Conservation (phyloP, 352 stramenopile genomes). For the Phytopythium chamaehyphon region DNA sequence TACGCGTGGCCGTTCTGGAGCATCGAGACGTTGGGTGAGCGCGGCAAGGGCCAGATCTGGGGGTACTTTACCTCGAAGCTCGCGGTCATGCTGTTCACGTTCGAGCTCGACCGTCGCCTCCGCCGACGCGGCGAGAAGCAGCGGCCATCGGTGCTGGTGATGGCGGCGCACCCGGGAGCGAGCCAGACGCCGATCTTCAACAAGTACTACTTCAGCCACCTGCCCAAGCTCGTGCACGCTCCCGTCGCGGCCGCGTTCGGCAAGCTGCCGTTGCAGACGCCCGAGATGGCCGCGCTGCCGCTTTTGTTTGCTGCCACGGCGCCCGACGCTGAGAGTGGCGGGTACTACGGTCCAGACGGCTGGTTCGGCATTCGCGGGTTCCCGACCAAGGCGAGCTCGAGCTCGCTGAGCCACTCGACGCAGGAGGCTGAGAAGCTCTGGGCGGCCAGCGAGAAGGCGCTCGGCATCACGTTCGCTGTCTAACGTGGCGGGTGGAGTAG, state of each 20-base stretch:
- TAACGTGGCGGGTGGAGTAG: neutral
- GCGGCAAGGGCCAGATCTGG: slow-evolving; percentile 10
- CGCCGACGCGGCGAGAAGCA: slow-evolving; percentile 13
- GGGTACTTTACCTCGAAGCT: slow-evolving; percentile 27
- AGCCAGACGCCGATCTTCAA: slow-evolving; percentile 21
- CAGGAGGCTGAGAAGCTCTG: slow-evolving; percentile 25
- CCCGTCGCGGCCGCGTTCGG: slow-evolving; percentile 23
- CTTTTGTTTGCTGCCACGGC: slow-evolving; percentile 4
- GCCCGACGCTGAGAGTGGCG: neutral
- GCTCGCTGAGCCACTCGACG: slow-evolving; percentile 18
- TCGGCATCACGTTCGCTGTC: slow-evolving; percentile 17
- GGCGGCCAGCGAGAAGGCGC: slow-evolving; percentile 30
- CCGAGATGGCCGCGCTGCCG: slow-evolving; percentile 25
- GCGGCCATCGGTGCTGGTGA: slow-evolving; percentile 20
- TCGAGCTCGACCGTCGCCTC: slow-evolving; percentile 66
- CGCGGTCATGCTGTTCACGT: slow-evolving; percentile 70
- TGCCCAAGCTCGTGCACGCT: slow-evolving; percentile 23
- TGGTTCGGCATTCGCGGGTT: slow-evolving; percentile 15
- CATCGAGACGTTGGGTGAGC: slow-evolving; percentile 26
- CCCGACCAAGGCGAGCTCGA: slow-evolving; percentile 26
- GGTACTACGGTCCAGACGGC: slow-evolving; percentile 9
- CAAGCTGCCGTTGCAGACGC: slow-evolving; percentile 3
- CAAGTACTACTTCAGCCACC: slow-evolving; percentile 14
- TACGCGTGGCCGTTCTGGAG: neutral
- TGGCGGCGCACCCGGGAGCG: slow-evolving; percentile 25